Conservation (phyloP, 768 basidiomycete genomes). For the Ramaria sp. region DNA sequence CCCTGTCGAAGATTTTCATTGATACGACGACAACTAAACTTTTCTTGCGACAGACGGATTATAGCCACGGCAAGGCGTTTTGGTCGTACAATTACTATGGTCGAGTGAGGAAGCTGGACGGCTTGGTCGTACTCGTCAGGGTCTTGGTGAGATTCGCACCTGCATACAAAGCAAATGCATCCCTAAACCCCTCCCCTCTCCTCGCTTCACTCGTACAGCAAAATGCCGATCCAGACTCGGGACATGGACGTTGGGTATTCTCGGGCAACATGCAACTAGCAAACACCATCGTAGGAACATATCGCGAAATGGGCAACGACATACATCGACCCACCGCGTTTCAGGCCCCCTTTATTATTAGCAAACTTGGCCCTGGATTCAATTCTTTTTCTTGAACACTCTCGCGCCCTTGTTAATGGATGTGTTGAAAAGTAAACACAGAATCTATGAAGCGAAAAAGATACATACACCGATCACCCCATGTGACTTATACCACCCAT, state of each 20-base stretch:
- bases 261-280: slow-evolving; percentile 1
- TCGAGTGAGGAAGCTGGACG: slow-evolving; percentile 3
- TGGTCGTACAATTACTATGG: not conserved
- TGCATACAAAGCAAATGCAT: too few relatives aligned
- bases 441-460: too few relatives aligned
- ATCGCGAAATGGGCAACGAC: not conserved
- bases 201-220: not conserved
- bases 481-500: too few relatives aligned
- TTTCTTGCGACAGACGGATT: slow-evolving; percentile 3
- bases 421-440: too few relatives aligned
- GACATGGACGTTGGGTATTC: slow-evolving; percentile 8
- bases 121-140: slow-evolving; percentile 6
- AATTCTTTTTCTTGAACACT: not conserved
- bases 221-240: not conserved
- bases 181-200: not conserved
- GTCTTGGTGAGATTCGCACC: not conserved
- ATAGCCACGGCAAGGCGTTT: not conserved
- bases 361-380: not conserved
- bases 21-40: not conserved
- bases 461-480: too few relatives aligned
- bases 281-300: not conserved
- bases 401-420: not conserved
- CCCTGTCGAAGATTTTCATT: not conserved
- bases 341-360: slow-evolving; percentile 4
- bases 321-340: not conserved